Evolutionary conservation across 352 stramenopile genomes (phyloP), one percentile per base, ranked within the genome.

Genomic region (Phytophthora melonis): DNA sequence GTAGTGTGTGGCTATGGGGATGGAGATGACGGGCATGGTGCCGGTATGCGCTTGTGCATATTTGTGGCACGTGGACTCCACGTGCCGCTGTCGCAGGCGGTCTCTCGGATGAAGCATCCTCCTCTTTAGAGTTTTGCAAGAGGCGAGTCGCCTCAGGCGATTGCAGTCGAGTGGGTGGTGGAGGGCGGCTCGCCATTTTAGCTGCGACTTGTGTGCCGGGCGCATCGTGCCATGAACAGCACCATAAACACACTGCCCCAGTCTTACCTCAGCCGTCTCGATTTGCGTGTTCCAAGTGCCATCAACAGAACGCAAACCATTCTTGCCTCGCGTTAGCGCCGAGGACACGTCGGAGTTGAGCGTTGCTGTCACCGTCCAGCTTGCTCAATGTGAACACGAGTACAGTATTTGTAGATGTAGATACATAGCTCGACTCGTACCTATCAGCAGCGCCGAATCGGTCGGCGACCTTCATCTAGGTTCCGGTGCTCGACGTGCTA

Each of bases 201-300:
- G 25, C 25, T 30, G 25, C 25, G 25, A 30, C 25, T 30, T 62
- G 52, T 68, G 62, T 62, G 52, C 36, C 62, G 62, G 62, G 62
- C 47, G 23, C 16, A n/a, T 16, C 39, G 6, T n/a, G 11, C n/a
- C 45, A 13, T 25, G n/a, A 50, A 50, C 16, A 9, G 25, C 39
- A 18, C 39, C 52, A 63, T 57, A 58, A 63, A 63, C 53, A 63
- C 53, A 3, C 13, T 64, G 63, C 49, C 25, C 18, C 39, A 30
- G 53, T 63, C 53, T 63, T 50, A 50, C 62, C 50, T 58, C 53
- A 30, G 47, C 59, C 30, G 59, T 21, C 16, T 23, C 49, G 50
- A 61, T 62, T 68, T 68, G 61, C 32, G 25, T 56, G 36, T 13
- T 25, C 14, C 8, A 11, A 18, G 19, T 68, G 62, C 62, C 62